Evolutionary conservation across 495 filamentous ascomycete genomes (phyloP).

Genomic region (Hypoxylon intermedium): DNA sequence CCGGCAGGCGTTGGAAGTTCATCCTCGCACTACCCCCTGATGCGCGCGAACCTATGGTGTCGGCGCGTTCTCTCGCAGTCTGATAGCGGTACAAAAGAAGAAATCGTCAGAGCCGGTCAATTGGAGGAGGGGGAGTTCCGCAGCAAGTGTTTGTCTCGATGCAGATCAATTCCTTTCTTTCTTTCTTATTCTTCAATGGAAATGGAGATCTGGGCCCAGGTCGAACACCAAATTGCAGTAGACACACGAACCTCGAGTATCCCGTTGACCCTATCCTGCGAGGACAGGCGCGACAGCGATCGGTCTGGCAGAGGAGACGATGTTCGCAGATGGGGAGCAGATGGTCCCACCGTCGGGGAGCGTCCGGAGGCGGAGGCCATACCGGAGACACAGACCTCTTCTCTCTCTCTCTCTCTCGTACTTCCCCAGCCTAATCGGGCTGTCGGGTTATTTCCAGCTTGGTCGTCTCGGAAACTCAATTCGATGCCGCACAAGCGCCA

Average conservation of each 20-base stretch:
- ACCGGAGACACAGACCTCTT: neutral
- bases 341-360: slow-evolving; percentile 31
- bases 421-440: no score
- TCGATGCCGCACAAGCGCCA: slow-evolving; percentile 9
- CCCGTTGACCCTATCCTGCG: slow-evolving; percentile 49
- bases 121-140: neutral
- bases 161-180: slow-evolving; percentile 10
- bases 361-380: slow-evolving; percentile 20
- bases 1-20: slow-evolving; percentile 27
- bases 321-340: slow-evolving; percentile 20
- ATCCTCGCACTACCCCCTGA: slow-evolving; percentile 28
- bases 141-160: slow-evolving; percentile 5
- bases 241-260: slow-evolving; percentile 53
- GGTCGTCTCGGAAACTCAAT: slow-evolving; percentile 9
- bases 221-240: slow-evolving; percentile 1
- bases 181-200: no score
- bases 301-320: slow-evolving; percentile 27
- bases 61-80: slow-evolving; percentile 41
- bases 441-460: neutral
- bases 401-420: neutral
- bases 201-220: neutral
- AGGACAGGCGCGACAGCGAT: slow-evolving; percentile 38
- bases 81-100: slow-evolving; percentile 10
- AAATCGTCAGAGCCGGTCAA: slow-evolving; percentile 14
- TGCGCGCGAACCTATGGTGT: slow-evolving; percentile 30